Conservation (phyloP, 2,329 filamentous ascomycete species). For the Periconia sp. region DNA sequence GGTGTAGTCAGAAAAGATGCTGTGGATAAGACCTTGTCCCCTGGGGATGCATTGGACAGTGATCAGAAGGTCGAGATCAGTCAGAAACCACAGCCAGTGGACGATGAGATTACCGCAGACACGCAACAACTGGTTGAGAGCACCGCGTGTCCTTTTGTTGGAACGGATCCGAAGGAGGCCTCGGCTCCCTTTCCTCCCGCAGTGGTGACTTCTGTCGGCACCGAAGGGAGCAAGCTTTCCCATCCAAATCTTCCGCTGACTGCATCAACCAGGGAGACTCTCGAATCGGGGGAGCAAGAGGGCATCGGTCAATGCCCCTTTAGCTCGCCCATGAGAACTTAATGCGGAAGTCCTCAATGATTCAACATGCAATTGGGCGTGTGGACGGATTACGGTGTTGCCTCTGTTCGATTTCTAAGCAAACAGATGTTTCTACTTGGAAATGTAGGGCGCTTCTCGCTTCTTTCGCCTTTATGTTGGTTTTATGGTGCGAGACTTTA, state of each 20-base stretch:
- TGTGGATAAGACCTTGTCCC: conserved; percentile 42
- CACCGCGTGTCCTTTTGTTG: conserved; percentile 15
- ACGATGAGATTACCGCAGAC: conserved; percentile 6
- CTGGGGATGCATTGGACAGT: conserved; percentile 33
- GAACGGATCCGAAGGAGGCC: conserved; percentile 11
- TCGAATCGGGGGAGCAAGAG: conserved; percentile 40
- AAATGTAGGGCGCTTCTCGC: too few relatives aligned
- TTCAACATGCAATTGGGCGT: too few relatives aligned
- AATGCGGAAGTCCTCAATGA: too few relatives aligned
- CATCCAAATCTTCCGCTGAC: conserved; percentile 23
- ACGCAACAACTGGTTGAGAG: conserved; percentile 9
- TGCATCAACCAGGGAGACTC: conserved; percentile 29
- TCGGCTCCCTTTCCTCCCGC: conserved; percentile 9
- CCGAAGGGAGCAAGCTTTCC: conserved; percentile 39
- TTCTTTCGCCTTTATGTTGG: too few relatives aligned
- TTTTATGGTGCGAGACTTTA: too few relatives aligned
- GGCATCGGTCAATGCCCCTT: conserved; percentile 41
- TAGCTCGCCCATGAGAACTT: too few relatives aligned
- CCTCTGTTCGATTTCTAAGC: too few relatives aligned
- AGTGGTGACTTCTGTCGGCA: conserved; percentile 9
- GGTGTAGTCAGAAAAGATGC: conserved; percentile 55
- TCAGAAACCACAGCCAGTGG: conserved; percentile 12
- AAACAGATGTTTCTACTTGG: too few relatives aligned
- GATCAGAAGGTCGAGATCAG: conserved; percentile 13
- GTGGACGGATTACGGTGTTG: too few relatives aligned